Base-by-base conservation (phyloP, 192 early-diverging fungal genomes). In the Mortierella antarctica region DNA sequence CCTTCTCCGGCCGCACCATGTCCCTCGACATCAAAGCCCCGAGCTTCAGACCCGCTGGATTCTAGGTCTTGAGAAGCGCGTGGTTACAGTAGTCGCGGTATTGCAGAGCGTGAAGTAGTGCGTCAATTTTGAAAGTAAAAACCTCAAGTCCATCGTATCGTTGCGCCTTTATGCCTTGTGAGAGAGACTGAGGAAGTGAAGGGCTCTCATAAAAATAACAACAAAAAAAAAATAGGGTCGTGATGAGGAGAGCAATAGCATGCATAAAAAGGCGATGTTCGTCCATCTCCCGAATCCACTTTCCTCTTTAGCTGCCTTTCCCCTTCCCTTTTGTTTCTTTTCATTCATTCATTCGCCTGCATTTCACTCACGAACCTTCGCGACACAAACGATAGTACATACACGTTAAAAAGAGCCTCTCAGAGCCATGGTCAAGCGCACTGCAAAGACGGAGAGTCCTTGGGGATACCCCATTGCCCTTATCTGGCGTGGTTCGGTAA, bases 391-490 rank as follows among this genome's bases (percentile, higher is more conserved):
- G 23, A 64, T 7, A 31, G 1, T 2, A 31, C 31, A 31, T 31
- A 31, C 31, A 31, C 31, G 31, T 31, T 23, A 41, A 18, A 63
- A 44, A 20, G 12, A 52, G 8, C 10, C 5, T 50, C 46, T 51
- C 31, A 61, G 17, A 49, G 57, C 14, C 20, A 79, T 77, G 74
- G 12, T 54, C 40, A 57, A 55, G 47, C 45, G 69, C 12, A 10
- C 41, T 52, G n/a, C 59, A 55, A 58, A 31, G 15, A 47, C 51
- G 11, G 77, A 80, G 45, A 80, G 77, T 68, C 77, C 77, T 45
- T 80, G 77, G 77, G 77, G 77, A 41, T 80, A 80, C 57, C 77
- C 77, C 47, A 80, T 80, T 20, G 77, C 77, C 6, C 77, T 80
- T 52, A 48, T 72, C 58, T 80, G 70, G 70, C 77, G 75, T 39